phyloP scores from a whole-genome alignment of 345 rosid species.

The Diplotaxis tenuifolia region DNA sequence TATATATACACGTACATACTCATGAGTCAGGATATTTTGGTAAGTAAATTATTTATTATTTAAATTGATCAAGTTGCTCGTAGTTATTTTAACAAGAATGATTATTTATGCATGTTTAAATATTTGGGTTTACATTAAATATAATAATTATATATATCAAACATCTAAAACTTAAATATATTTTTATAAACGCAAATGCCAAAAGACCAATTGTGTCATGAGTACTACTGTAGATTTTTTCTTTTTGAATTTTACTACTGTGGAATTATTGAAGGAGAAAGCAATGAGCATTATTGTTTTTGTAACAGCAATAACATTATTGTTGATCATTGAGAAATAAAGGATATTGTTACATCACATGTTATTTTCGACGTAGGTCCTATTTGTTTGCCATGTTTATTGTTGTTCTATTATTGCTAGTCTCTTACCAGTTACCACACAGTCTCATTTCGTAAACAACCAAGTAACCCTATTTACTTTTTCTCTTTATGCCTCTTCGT shows the following conservation, averaged over 20 bases:
- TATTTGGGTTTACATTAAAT: background rate
- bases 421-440: slow-evolving; percentile 17
- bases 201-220: background rate
- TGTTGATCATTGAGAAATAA: slow-evolving; percentile 14
- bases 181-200: background rate
- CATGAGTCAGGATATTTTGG: background rate
- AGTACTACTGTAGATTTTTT: no score
- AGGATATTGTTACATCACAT: no score
- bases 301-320: background rate
- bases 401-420: slow-evolving; percentile 18
- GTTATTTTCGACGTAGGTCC: slow-evolving; percentile 27
- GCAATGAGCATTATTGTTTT: background rate
- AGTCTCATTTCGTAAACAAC: background rate
- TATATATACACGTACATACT: background rate
- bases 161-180: background rate
- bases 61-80: background rate
- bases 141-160: background rate
- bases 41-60: background rate
- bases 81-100: background rate
- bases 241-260: no score
- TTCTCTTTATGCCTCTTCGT: no score
- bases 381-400: slow-evolving; percentile 31
- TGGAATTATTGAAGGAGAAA: slow-evolving; percentile 11
- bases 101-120: background rate
- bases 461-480: no score